These are phyloP conservation scores for Areca catechu DNA, from an alignment of 176 grass and related monocot genomes.

Conservation along the genomic window DNA sequence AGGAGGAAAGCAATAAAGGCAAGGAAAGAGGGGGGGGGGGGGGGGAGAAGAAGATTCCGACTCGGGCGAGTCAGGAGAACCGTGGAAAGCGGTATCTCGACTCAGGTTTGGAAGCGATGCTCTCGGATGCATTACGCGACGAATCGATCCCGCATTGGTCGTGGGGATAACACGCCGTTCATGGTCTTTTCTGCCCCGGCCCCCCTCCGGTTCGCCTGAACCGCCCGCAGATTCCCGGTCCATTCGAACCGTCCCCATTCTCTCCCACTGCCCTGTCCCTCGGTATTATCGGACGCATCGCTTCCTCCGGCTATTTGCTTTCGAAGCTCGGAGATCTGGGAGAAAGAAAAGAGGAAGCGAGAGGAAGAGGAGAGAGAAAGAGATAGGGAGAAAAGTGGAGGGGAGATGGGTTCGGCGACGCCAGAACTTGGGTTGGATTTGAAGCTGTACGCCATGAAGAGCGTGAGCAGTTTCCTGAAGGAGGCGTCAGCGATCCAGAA, in stretches of 20 bases:
- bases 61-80: constrained; percentile 17
- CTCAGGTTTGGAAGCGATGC: constrained; percentile 2
- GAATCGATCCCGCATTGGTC: constrained; percentile 36
- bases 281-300: background rate
- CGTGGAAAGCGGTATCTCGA: constrained; percentile 28
- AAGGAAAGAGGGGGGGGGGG: background rate
- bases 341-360: background rate
- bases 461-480: constrained; percentile 29
- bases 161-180: background rate
- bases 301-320: background rate
- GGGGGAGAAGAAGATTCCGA: constrained; percentile 10
- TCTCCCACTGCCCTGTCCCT: background rate
- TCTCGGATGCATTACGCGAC: constrained; percentile 50
- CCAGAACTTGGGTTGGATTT: constrained; percentile 26
- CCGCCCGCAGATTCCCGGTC: constrained; percentile 28
- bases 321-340: constrained; percentile 1
- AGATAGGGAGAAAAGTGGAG: background rate
- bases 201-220: constrained; percentile 3
- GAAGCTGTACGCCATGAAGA: constrained; percentile 33
- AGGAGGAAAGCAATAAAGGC: background rate
- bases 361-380: background rate
- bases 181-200: constrained; percentile 4
- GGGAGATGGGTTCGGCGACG: constrained; percentile 10
- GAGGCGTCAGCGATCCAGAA: constrained; percentile 7
- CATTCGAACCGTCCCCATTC: constrained; percentile 2